Percentiles rank a stretch among this genome's conserved stretches.
These are phyloP conservation scores for Salvia splendens DNA, from an alignment of 257 asterid genomes.

Conservation along the genomic window DNA sequence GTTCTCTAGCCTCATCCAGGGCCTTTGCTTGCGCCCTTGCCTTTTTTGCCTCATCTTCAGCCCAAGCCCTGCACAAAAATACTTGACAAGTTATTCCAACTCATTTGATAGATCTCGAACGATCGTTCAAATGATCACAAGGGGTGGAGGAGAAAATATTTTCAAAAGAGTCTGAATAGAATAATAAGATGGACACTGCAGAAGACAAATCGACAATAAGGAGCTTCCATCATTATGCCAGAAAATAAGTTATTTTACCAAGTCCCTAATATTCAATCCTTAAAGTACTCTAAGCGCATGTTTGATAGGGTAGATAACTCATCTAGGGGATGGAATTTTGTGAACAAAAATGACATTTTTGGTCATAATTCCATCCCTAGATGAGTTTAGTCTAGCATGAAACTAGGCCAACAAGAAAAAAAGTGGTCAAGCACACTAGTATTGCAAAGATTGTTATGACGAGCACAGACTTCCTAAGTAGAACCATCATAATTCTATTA, in stretches of 20 bases:
- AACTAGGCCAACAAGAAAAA: constrained; percentile 16
- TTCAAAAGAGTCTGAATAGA: neutral
- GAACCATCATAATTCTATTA: neutral
- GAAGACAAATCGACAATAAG: neutral
- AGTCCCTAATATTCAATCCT: neutral
- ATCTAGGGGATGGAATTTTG: too few species aligned
- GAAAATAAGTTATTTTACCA: neutral
- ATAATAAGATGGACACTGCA: neutral
- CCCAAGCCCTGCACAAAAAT: constrained; percentile 71
- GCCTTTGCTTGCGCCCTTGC: constrained; percentile 92
- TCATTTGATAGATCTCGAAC: constrained; percentile 16
- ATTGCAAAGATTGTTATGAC: neutral
- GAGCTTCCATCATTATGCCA: constrained; percentile 3
- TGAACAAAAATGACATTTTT: too few species aligned
- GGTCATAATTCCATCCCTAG: too few species aligned
- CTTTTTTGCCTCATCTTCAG: constrained; percentile 92
- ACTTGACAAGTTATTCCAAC: neutral
- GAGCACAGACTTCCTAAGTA: constrained; percentile 2
- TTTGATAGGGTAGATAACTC: too few species aligned
- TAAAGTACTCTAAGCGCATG: neutral
- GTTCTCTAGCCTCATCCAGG: constrained; percentile 85
- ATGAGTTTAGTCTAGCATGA: too few species aligned
- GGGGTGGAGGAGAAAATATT: neutral
- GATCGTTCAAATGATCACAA: neutral
- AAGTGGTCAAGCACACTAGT: constrained; percentile 1